Evolutionary conservation across 2,329 filamentous ascomycete species (phyloP), one percentile per base, ranked within the genome.

Genomic region (Calycina herbarum): DNA sequence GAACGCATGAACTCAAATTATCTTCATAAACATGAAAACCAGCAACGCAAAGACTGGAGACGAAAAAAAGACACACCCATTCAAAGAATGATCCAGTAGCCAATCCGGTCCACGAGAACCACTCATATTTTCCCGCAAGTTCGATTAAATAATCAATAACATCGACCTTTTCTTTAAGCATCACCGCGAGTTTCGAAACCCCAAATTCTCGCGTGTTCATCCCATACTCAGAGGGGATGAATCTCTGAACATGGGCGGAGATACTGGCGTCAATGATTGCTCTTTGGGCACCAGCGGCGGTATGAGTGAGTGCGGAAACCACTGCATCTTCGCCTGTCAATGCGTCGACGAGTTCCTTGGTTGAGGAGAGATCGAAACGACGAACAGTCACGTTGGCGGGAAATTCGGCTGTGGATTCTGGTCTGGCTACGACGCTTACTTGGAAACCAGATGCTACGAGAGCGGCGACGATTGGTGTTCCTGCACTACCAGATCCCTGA

Each of bases 21-120:
- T 82, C 58, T 6, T 79, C 79, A 85, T 83, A 88, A 73, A 90
- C 87, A 65, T 89, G 81, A 75, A 90, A 89, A 0, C 78, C 75
- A 0, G 83, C 82, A 63, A 79, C 85, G 29, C 82, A 77, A 1
- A 90, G 74, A 20, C 78, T 77, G 0, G 84, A 87, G 78, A 87
- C 90, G 15, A 81, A 38, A 38, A 1, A 4, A 38, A 38, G 13
- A 15, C 35, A 11, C 35, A 38, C 35, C 35, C 35, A 38, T 38
- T 38, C 35, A 38, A 38, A 38, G 10, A 38, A 38, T 38, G 35
- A 38, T 38, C 35, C 35, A 38, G 35, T 38, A 11, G 35, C 35
- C 35, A 38, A 15, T 13, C 35, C 35, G 35, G 35, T 38, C 35
- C 35, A 38, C 35, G 35, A 38, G 35, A 38, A 38, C 35, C 35